phyloP scores from a whole-genome alignment of 2,329 filamentous ascomycete species.

The Drechslerella stenobrocha region DNA sequence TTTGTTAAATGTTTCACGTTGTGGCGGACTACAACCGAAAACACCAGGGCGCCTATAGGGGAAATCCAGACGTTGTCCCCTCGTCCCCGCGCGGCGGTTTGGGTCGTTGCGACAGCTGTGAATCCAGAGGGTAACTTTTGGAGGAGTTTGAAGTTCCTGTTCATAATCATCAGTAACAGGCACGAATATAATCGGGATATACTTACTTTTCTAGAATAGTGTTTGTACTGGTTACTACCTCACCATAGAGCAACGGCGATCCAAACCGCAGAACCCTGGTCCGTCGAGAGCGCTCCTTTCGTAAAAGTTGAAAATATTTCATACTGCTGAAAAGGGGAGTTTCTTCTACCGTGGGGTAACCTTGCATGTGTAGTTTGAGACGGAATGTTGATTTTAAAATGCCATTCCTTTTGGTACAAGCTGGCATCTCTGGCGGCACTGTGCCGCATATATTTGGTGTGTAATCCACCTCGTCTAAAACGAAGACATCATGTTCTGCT shows the following conservation, averaged over 20 bases:
- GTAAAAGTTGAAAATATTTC: conserved; percentile 38
- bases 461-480: conserved; percentile 69
- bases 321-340: conserved; percentile 78
- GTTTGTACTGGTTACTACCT: conserved; percentile 92
- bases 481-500: conserved; percentile 81
- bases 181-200: no score
- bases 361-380: conserved; percentile 71
- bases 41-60: conserved; percentile 80
- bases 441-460: conserved; percentile 20
- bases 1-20: conserved; percentile 69
- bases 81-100: conserved; percentile 83
- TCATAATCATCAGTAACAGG: no score
- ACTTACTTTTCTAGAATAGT: conserved; percentile 85
- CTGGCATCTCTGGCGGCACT: not conserved
- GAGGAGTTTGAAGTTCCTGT: conserved; percentile 75
- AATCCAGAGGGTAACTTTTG: conserved; percentile 80
- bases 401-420: conserved; percentile 61
- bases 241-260: conserved; percentile 76
- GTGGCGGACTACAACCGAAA: conserved; percentile 86
- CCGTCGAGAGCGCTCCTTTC: conserved; percentile 56
- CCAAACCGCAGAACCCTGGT: conserved; percentile 66
- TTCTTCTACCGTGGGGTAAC: conserved; percentile 62
- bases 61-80: conserved; percentile 95
- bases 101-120: conserved; percentile 81
- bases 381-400: conserved; percentile 73